Percentiles rank a stretch among this genome's conserved stretches.
phyloP scores from a whole-genome alignment of 441 rosid genomes.

The Bocquillonia castaneifolia region DNA sequence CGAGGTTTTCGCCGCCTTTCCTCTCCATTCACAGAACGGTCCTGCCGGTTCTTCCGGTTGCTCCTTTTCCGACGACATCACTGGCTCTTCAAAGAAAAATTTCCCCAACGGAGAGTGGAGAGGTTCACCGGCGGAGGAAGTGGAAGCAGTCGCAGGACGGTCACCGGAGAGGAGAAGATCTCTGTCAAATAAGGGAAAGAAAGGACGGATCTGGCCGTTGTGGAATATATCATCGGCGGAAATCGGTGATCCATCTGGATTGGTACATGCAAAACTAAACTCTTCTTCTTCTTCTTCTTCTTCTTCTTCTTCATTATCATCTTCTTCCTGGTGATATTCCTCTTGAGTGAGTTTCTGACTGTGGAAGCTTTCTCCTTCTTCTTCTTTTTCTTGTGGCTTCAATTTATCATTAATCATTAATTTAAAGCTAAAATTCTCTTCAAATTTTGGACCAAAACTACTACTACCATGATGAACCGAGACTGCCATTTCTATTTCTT shows the following conservation, averaged over 20 bases:
- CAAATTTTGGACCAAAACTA: constrained; percentile 17
- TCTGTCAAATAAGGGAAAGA: constrained; percentile 61
- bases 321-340: constrained; percentile 1
- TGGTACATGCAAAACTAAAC: constrained; percentile 55
- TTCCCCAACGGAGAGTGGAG: constrained; percentile 48
- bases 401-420: constrained; percentile 13
- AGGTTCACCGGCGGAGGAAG: background rate
- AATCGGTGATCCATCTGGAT: constrained; percentile 48
- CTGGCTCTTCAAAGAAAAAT: constrained; percentile 47
- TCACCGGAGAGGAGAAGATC: constrained; percentile 33
- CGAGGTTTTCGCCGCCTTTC: constrained; percentile 37
- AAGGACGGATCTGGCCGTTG: constrained; percentile 72
- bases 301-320: constrained; percentile 22
- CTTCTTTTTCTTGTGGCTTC: background rate
- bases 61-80: no score
- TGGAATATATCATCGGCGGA: constrained; percentile 65
- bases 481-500: no score
- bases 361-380: background rate
- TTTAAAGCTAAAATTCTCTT: constrained; percentile 30
- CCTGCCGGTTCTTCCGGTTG: constrained; percentile 37
- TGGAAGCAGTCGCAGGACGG: background rate
- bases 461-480: background rate
- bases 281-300: constrained; percentile 47
- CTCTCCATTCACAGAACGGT: constrained; percentile 59
- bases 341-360: background rate